Evolutionary conservation across 1,139 yeast genomes (phyloP).

Genomic region (Yamadazyma mexicana): DNA sequence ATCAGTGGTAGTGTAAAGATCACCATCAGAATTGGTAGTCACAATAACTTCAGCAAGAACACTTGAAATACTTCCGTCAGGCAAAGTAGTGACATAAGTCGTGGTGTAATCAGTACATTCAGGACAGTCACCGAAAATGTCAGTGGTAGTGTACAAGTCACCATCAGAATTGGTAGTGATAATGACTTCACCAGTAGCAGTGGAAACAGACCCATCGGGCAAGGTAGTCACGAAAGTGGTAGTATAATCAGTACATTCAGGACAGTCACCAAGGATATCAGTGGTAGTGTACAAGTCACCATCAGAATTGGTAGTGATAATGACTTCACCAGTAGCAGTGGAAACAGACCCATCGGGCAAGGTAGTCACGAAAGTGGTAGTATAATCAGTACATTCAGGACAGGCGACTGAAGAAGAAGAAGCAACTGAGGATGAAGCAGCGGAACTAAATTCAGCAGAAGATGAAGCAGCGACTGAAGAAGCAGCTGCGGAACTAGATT

Average conservation of each 20-base stretch:
- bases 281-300: slow-evolving; percentile 11
- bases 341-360: slow-evolving; percentile 11
- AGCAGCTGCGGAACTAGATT: slow-evolving; percentile 8
- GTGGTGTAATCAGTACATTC: slow-evolving; percentile 17
- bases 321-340: slow-evolving; percentile 15
- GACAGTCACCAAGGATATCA: slow-evolving; percentile 10
- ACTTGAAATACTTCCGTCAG: slow-evolving; percentile 18
- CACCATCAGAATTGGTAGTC: slow-evolving; percentile 13
- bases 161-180: too few species aligned
- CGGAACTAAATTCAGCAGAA: background rate
- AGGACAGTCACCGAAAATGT: slow-evolving; percentile 8
- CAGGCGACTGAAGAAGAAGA: slow-evolving; percentile 4
- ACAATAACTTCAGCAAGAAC: slow-evolving; percentile 4
- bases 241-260: slow-evolving; percentile 15
- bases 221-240: slow-evolving; percentile 20
- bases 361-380: slow-evolving; percentile 14
- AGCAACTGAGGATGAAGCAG: slow-evolving; percentile 3
- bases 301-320: slow-evolving; percentile 11
- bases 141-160: too few species aligned
- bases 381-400: slow-evolving; percentile 14
- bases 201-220: slow-evolving; percentile 17
- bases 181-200: slow-evolving; percentile 3
- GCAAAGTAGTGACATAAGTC: slow-evolving; percentile 18
- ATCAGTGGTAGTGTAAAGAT: slow-evolving; percentile 6
- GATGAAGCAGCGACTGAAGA: background rate